Evolutionary conservation across 1,284 basidiomycete species (phyloP), one percentile per base, ranked within the genome.

Genomic region (Papiliotrema nemorosa): DNA sequence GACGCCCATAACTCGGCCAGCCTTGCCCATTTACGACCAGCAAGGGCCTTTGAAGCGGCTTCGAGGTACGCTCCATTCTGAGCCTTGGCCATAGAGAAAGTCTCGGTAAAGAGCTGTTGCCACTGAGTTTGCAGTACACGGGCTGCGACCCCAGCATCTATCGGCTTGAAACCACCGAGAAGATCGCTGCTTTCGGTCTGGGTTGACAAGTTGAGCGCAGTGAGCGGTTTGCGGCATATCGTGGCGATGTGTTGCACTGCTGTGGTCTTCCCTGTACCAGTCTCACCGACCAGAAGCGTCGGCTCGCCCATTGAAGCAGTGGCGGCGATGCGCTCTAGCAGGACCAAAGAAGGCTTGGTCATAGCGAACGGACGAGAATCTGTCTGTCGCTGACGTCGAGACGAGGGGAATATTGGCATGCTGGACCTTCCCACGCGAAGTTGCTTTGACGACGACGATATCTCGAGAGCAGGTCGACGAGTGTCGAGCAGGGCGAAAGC

Each of bases 201-300:
- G 65, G 96, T 93, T 2, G 91, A 96, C 65, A 98, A 73, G 68
- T 99, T 99, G 57, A 98, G 81, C 0, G 90, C 90, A 37, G 90
- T 81, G 37, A 98, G 80, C 0, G 86, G 84, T 33, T 84, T 83
- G 16, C 82, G 82, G 26, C 96, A 80, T n/a, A 89, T 75, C 3
- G 84, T 80, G 18, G 96, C 88, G 21, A 98, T 80, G 61, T 96
- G 85, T 21, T 92, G 90, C 18, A 98, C 83, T 2, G 86, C 82
- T 39, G 92, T 96, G 2, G 96, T 99, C 76, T 99, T 99, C 33
- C 96, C 96, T 1, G 96, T 99, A 37, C 96, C 96, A 0, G 96
- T 99, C 78, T 99, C 96, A 49, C 96, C 96, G 0, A 94, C 93
- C 20, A 98, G 81, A 2, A 99, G 80, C 1, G 94, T 78, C 0